Conservation (phyloP, 164 flowering plant species). For the Berberis vulgaris region DNA sequence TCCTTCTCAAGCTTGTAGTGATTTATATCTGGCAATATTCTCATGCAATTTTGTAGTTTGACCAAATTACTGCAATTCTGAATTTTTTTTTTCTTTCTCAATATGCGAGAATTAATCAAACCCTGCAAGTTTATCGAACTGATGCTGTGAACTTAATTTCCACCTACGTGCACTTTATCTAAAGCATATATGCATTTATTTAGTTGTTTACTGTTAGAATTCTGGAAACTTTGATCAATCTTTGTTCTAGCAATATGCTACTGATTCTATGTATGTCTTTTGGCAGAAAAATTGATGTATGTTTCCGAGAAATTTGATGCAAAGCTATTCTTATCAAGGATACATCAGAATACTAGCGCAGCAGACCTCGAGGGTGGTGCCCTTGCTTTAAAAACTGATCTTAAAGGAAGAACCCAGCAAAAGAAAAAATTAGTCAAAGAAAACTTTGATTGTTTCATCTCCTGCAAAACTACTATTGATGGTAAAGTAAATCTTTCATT, state of each 20-base stretch:
- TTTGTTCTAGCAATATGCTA: not conserved
- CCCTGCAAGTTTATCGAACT: not conserved
- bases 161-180: no score
- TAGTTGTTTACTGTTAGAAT: no score
- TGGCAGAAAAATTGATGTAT: slow-evolving; percentile 81
- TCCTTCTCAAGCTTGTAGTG: not conserved
- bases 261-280: slow-evolving; percentile 9
- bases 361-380: slow-evolving; percentile 94
- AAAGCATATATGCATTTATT: no score
- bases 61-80: not conserved
- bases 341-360: slow-evolving; percentile 78
- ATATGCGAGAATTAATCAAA: not conserved
- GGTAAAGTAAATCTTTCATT: slow-evolving; percentile 37
- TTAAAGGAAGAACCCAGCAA: slow-evolving; percentile 84
- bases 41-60: no score
- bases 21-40: no score
- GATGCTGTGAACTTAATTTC: not conserved
- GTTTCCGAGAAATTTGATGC: slow-evolving; percentile 85
- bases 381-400: slow-evolving; percentile 81
- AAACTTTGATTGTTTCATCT: slow-evolving; percentile 98
- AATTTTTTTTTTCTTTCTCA: not conserved
- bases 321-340: slow-evolving; percentile 79
- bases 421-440: slow-evolving; percentile 93
- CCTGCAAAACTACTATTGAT: slow-evolving; percentile 98
- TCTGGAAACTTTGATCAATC: no score